Evolutionary conservation across 345 rosid species (phyloP).

Genomic region (Ricinus communis): DNA sequence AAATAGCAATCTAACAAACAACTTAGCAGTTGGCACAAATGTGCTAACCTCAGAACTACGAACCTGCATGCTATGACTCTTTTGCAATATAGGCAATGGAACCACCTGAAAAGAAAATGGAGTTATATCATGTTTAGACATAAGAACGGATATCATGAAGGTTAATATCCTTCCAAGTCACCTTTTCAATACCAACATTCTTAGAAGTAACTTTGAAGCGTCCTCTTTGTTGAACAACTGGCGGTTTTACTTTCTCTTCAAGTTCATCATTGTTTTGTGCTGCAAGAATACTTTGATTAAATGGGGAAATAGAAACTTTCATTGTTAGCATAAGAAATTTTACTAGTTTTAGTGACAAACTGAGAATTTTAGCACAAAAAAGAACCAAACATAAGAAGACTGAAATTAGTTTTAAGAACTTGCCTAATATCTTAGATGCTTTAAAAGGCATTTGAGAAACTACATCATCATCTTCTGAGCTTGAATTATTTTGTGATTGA

Average conservation of each 20-base stretch:
- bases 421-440: conserved; percentile 63
- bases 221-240: conserved; percentile 89
- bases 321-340: conserved; percentile 10
- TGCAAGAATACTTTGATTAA: conserved; percentile 30
- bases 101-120: conserved; percentile 54
- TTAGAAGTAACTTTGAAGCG: conserved; percentile 99
- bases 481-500: conserved; percentile 43
- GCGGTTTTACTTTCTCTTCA: conserved; percentile 79
- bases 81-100: conserved; percentile 66
- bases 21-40: conserved; percentile 33
- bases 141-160: conserved; percentile 17
- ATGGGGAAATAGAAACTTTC: conserved; percentile 17
- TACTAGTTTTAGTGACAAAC: conserved; percentile 8
- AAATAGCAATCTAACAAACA: background rate
- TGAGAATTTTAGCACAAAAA: background rate
- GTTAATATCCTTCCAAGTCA: conserved; percentile 26
- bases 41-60: conserved; percentile 53
- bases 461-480: conserved; percentile 53
- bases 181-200: conserved; percentile 87
- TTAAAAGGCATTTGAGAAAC: conserved; percentile 52
- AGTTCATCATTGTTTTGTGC: conserved; percentile 58
- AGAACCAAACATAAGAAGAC: background rate
- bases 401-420: conserved; percentile 26
- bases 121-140: conserved; percentile 25
- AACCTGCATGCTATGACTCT: conserved; percentile 99